Base-by-base conservation (phyloP, 2,329 filamentous ascomycete genomes). In the Colletotrichum sp. region DNA sequence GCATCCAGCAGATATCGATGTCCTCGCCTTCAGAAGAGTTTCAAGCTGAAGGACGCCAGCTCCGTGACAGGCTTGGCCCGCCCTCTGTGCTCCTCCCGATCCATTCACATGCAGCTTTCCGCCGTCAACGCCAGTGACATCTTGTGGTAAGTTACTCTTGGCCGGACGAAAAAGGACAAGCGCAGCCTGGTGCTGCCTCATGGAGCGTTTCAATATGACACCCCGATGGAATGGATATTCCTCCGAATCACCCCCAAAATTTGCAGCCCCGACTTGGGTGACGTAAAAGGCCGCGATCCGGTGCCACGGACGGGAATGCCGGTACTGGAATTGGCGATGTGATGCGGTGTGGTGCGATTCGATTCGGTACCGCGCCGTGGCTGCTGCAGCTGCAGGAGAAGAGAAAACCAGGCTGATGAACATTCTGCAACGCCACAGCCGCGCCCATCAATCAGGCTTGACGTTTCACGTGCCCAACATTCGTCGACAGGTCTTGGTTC, bases 391-490 rank as follows among this genome's bases (percentile, higher is more conserved):
- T 47, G 15, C 13, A 43, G 24, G n/a, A 34, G 36, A 47, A 47
- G 15, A 5, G 34, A 57, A 73, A n/a, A 18, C 29, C 55, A 43
- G 62, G 27, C 24, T 36, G 43, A 31, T 15, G 71, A 16, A 16
- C n/a, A 63, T 71, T 73, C 62, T 63, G 62, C 68, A 66, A 51
- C 57, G 71, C 62, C 62, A n/a, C 57, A 36, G n/a, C 66, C 66
- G 66, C 36, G 36, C 51, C 27, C 36, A 64, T 62, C 33, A 63
- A 31, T 9, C 55, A 65, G 15, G 36, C 36, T 29, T 24, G 43
- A 47, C 27, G 62, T 58, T 38, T 66, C 47, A 57, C 62, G 21
- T 61, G 27, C 57, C 34, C n/a, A 57, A 21, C 21, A 34, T 62
- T 61, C 27, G 27, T 62, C 29, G 55, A 27, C 36, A 16, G n/a